phyloP scores from a whole-genome alignment of 129 eudicot genomes.

The Mikania micrantha region DNA sequence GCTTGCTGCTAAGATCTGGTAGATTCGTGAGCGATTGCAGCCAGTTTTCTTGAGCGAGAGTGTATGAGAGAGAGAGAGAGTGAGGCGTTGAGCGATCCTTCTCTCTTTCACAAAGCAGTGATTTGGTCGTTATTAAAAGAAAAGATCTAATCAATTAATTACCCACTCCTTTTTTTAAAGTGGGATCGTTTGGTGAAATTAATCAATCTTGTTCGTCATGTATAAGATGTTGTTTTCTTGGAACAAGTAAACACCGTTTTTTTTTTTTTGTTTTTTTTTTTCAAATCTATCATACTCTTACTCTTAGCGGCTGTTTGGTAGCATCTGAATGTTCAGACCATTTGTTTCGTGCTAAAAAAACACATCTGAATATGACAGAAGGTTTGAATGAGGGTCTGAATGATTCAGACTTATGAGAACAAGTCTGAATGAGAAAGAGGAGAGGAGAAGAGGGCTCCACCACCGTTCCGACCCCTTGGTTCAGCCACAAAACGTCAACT shows the following conservation, averaged over 20 bases:
- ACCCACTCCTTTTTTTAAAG: constrained; percentile 1
- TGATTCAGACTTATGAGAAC: too few relatives aligned
- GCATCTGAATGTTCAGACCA: too few relatives aligned
- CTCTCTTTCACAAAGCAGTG: constrained; percentile 23
- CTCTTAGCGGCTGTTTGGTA: too few relatives aligned
- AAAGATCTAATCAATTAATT: constrained; percentile 19
- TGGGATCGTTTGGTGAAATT: constrained; percentile 6
- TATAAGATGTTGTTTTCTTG: constrained; percentile 17
- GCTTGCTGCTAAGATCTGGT: constrained; percentile 15
- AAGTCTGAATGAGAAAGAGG: too few relatives aligned
- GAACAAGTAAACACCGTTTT: constrained; percentile 3
- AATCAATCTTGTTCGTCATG: constrained; percentile 13
- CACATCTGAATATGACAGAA: too few relatives aligned
- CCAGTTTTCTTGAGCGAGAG: constrained; percentile 13
- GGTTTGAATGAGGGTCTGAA: too few relatives aligned
- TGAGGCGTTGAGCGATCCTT: not conserved
- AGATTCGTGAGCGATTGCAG: constrained; percentile 29
- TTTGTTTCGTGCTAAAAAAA: too few relatives aligned
- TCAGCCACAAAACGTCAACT: too few relatives aligned
- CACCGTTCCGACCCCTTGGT: too few relatives aligned
- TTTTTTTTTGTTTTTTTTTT: not conserved
- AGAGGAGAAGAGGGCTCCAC: too few relatives aligned
- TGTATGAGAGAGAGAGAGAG: constrained; percentile 9
- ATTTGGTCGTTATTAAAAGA: constrained; percentile 22
- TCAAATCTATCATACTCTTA: too few relatives aligned